Percentiles rank a stretch among this genome's conserved stretches.
Conservation (phyloP, 306 rosid genomes). For the Chamaecrista fasciculata region DNA sequence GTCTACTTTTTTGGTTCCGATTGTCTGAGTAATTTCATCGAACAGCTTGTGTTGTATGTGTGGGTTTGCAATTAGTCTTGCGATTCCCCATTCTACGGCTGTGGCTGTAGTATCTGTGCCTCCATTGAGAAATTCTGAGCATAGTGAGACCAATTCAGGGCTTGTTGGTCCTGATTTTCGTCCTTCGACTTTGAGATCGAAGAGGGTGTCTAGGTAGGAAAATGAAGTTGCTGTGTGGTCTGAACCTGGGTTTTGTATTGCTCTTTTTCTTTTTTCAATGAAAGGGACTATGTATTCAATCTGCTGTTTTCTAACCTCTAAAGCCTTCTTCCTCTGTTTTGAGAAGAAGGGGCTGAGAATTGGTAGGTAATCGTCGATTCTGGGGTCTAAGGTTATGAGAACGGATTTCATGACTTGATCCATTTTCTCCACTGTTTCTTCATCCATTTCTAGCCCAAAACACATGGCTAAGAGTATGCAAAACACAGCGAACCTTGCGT, state of each 20-base stretch:
- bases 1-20: conserved; percentile 56
- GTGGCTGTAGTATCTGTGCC: conserved; percentile 95
- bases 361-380: conserved; percentile 86
- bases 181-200: conserved; percentile 58
- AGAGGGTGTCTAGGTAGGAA: conserved; percentile 88
- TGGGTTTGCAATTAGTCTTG: conserved; percentile 58
- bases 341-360: conserved; percentile 74
- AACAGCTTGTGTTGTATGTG: conserved; percentile 46
- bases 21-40: conserved; percentile 33
- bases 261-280: conserved; percentile 60
- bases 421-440: conserved; percentile 59
- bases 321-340: conserved; percentile 64
- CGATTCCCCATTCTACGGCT: conserved; percentile 87
- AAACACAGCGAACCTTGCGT: conserved; percentile 74
- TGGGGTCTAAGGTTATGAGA: conserved; percentile 61
- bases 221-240: conserved; percentile 68
- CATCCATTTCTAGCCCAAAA: conserved; percentile 87
- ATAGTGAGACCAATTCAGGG: conserved; percentile 61
- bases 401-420: conserved; percentile 70
- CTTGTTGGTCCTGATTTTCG: conserved; percentile 52
- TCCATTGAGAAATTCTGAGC: conserved; percentile 89
- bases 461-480: conserved; percentile 83
- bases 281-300: conserved; percentile 56
- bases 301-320: conserved; percentile 63
- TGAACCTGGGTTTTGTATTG: conserved; percentile 67